Base-by-base conservation (phyloP, 2,329 filamentous ascomycete species). In the Simplicillium sp. region DNA sequence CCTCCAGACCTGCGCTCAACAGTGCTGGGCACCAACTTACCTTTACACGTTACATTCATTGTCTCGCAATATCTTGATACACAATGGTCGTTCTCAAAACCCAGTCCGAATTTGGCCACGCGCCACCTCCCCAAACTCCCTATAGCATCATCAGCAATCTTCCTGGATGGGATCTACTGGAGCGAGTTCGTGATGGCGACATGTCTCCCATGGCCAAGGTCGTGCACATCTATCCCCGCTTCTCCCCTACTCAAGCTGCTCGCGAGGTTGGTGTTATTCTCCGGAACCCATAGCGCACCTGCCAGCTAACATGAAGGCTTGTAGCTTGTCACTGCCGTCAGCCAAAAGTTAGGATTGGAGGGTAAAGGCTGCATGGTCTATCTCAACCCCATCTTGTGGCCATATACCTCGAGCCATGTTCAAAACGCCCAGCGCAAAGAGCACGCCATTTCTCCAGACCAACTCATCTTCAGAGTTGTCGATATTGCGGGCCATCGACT, bases 111-210 rank as follows among this genome's bases (percentile, higher is more conserved):
- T 59, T 67, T 31, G 70, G 68, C 12, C 57, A 66, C 42, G 69
- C 67, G 13, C 52, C 69, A 3, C 68, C 69, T 1, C 70, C 70
- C 2, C 59, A 69, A 38, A 63, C 60, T 2, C 60, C 66, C 0
- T 69, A 73, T 48, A 65, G 63, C 44, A 60, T 73, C 54, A 67
- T 70, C 39, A 55, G 61, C 40, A 67, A 73, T 48, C 28, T 61
- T 2, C 65, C 64, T 1, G 62, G 62, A 17, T 73, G 68, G 68
- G 55, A 65, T 7, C 49, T 56, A 7, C 54, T 55, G n/a, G 48
- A 59, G 35, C 50, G 50, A 4, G 47, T 72, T 29, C 61, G 67
- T 8, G 60, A 68, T 7, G 67, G 67, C 13, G 66, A 70, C 38
- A 46, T 42, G 20, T 41, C 49, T 11, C 37, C 63, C 2, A 39